Conservation (phyloP, 1,284 basidiomycete species). For the Entoloma clypeatum region DNA sequence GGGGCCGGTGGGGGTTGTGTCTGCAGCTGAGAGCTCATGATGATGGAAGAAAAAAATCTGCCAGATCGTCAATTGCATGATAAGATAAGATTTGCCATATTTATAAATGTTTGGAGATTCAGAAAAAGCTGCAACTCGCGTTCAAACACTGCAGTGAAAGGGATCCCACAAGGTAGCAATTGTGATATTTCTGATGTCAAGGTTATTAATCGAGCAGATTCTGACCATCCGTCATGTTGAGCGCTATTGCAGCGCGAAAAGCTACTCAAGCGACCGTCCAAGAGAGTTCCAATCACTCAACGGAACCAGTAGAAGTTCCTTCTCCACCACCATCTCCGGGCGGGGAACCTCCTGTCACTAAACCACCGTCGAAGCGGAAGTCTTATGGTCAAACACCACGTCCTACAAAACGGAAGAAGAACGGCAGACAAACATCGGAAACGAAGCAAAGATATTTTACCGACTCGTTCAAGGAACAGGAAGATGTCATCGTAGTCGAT, state of each 20-base stretch:
- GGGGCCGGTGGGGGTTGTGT: constrained; percentile 31
- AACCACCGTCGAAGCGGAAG: constrained; percentile 26
- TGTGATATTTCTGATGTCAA: neutral
- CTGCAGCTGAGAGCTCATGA: constrained; percentile 11
- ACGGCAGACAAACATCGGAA: constrained; percentile 21
- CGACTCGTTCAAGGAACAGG: constrained; percentile 28
- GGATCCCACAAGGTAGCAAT: no score
- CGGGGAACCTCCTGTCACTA: constrained; percentile 18
- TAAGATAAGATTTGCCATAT: constrained; percentile 17
- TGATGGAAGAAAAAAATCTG: constrained; percentile 1
- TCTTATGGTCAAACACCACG: constrained; percentile 22
- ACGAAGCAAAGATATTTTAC: constrained; percentile 32
- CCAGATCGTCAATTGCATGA: constrained; percentile 1
- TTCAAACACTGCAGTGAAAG: no score
- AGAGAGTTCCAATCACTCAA: constrained; percentile 2
- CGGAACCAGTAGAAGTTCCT: constrained; percentile 12
- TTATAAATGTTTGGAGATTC: no score
- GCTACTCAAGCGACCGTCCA: constrained; percentile 36
- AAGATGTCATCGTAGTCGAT: constrained; percentile 37
- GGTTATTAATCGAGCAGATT: neutral
- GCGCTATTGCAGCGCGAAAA: constrained; percentile 59
- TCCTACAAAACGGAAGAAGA: constrained; percentile 28
- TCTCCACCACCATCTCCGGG: constrained; percentile 14
- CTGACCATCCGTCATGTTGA: constrained; percentile 41
- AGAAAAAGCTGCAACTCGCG: constrained; percentile 4